phyloP scores from a whole-genome alignment of 139 green algal species.

The Picochlorum sp. region DNA sequence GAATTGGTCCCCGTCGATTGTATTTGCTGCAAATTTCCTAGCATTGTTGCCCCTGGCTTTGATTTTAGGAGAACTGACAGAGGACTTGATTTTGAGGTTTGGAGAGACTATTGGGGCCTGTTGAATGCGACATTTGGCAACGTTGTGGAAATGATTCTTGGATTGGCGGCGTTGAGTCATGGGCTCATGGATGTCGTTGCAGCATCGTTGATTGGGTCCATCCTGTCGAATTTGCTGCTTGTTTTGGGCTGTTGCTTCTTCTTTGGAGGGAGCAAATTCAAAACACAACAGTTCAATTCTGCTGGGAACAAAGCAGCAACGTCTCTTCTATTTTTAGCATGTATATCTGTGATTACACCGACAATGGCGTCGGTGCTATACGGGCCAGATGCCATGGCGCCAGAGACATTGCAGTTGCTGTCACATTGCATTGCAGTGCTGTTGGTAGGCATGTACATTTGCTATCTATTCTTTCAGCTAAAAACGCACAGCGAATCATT shows the following conservation, averaged over 20 bases:
- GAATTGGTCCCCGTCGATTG: constrained; percentile 29
- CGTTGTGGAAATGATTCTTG: constrained; percentile 90
- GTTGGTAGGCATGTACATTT: constrained; percentile 52
- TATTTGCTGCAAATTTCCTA: constrained; percentile 69
- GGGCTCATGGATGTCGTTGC: constrained; percentile 71
- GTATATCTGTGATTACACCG: constrained; percentile 69
- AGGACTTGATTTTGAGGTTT: constrained; percentile 75
- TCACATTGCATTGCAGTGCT: constrained; percentile 52
- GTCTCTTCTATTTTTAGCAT: constrained; percentile 71
- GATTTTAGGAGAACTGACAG: constrained; percentile 79
- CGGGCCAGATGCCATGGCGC: constrained; percentile 16
- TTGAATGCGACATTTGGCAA: constrained; percentile 92
- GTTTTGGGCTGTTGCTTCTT: constrained; percentile 81
- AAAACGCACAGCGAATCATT: constrained; percentile 60
- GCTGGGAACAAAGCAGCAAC: constrained; percentile 55
- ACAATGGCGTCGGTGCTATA: constrained; percentile 42
- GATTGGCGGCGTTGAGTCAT: constrained; percentile 60
- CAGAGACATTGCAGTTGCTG: constrained; percentile 33
- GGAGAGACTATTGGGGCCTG: constrained; percentile 54
- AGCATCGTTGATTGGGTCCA: constrained; percentile 70
- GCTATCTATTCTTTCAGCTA: constrained; percentile 79
- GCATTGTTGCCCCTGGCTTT: constrained; percentile 73
- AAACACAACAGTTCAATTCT: constrained; percentile 66
- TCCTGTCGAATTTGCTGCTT: constrained; percentile 84
- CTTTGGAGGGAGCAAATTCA: constrained; percentile 59